These are phyloP conservation scores for Dichotomocladium elegans DNA, from an alignment of 371 early-diverging fungal genomes.

Conservation along the genomic window DNA sequence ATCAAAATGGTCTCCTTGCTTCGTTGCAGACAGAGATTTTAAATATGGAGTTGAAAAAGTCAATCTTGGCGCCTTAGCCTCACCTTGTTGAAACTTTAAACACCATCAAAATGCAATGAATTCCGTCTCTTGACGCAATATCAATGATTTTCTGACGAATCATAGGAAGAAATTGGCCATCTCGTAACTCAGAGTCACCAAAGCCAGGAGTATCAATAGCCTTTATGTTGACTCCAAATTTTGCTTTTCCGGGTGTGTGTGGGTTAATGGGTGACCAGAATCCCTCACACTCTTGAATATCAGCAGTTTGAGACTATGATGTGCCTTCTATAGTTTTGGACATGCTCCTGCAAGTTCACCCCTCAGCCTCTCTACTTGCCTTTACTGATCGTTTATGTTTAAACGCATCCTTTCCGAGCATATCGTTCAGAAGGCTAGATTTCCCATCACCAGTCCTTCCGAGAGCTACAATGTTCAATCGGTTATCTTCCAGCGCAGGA, in stretches of 20 bases:
- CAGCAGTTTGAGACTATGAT: constrained; percentile 36
- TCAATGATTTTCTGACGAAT: constrained; percentile 22
- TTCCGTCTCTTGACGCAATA: constrained; percentile 2
- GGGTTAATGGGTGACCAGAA: constrained; percentile 41
- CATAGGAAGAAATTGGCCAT: constrained; percentile 20
- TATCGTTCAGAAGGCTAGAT: constrained; percentile 41
- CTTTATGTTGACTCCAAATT: constrained; percentile 31
- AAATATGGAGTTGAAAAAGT: neutral
- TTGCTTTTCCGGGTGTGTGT: constrained; percentile 21
- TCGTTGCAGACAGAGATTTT: neutral
- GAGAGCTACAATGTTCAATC: constrained; percentile 24
- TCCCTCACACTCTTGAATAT: constrained; percentile 17
- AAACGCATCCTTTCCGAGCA: constrained; percentile 30
- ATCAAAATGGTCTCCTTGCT: constrained; percentile 27
- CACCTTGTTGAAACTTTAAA: constrained; percentile 19
- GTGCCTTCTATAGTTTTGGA: constrained; percentile 1
- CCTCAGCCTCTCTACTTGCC: constrained; percentile 12
- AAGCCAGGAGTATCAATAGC: constrained; percentile 43
- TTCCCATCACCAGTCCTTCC: constrained; percentile 50
- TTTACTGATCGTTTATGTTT: constrained; percentile 30
- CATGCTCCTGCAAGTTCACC: neutral
- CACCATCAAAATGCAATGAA: constrained; percentile 12
- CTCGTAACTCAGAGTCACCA: constrained; percentile 35
- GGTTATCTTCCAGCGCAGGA: constrained; percentile 2
- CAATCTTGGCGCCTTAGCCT: neutral